Evolutionary conservation across 2,329 filamentous ascomycete genomes (phyloP).

Genomic region (Cercospora sp.): DNA sequence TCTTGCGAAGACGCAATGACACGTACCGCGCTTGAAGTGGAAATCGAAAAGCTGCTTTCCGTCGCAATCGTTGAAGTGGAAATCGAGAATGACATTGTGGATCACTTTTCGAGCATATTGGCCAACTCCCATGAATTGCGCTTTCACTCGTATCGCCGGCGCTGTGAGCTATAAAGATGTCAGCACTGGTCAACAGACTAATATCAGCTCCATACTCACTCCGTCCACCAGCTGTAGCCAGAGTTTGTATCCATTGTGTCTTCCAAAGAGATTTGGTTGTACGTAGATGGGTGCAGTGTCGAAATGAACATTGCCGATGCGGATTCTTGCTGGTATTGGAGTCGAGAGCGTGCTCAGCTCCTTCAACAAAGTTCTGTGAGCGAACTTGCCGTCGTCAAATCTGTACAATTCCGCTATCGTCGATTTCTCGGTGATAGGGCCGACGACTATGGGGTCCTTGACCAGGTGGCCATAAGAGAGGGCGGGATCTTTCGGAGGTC

Average conservation of each 20-base stretch:
- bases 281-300: neutral
- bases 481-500: neutral
- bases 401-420: neutral
- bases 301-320: neutral
- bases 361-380: neutral
- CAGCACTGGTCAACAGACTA: neutral
- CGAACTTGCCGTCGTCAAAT: neutral
- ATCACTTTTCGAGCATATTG: neutral
- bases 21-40: neutral
- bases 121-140: neutral
- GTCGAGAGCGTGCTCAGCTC: neutral
- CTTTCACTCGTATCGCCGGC: neutral
- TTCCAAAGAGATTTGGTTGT: too few relatives aligned
- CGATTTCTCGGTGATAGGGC: neutral
- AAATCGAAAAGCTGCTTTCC: conserved; percentile 6
- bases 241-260: neutral
- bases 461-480: neutral
- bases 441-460: neutral
- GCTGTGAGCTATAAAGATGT: neutral
- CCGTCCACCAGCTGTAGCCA: neutral
- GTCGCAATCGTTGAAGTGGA: conserved; percentile 4
- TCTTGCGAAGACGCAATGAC: neutral
- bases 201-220: neutral
- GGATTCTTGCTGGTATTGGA: neutral
- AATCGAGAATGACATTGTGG: conserved; percentile 2